A percentile compares a stretch with the other conserved stretches of the same genome.
Evolutionary conservation across 164 flowering plant genomes (phyloP).

Genomic region (Platanus orientalis): DNA sequence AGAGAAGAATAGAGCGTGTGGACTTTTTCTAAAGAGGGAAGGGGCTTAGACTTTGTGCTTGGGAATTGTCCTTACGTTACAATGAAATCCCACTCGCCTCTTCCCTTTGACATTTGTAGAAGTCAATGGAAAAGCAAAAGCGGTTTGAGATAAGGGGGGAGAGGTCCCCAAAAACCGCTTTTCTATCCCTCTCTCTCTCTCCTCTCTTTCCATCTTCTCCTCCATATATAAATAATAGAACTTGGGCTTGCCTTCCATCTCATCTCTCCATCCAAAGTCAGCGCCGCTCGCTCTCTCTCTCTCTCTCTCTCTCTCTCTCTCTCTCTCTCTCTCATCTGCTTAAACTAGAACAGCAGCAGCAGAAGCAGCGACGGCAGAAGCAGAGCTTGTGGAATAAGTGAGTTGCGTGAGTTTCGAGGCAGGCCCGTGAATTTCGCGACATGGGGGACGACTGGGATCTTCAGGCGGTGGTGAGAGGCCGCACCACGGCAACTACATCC

Average conservation of each 20-base stretch:
- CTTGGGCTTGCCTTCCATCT: conserved; percentile 7
- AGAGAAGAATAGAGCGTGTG: conserved; percentile 8
- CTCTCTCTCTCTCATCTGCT: conserved; percentile 11
- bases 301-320: conserved; percentile 8
- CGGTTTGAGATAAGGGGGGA: conserved; percentile 13
- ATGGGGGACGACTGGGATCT: conserved; percentile 97
- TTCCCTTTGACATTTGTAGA: conserved; percentile 41
- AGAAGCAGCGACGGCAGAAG: conserved; percentile 9
- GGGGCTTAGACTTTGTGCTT: too few relatives aligned
- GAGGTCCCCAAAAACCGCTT: conserved; percentile 17
- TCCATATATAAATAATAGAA: background rate
- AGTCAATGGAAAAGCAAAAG: conserved; percentile 37
- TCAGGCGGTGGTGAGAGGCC: conserved; percentile 88
- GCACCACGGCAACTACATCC: conserved; percentile 22
- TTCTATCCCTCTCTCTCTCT: conserved; percentile 16
- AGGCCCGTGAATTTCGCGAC: conserved; percentile 7
- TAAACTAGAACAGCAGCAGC: conserved; percentile 1
- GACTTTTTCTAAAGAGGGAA: conserved; percentile 13
- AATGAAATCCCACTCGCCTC: background rate
- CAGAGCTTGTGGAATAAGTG: background rate
- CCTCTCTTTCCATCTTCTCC: conserved; percentile 13
- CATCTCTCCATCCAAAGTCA: conserved; percentile 54
- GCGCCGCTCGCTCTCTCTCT: conserved; percentile 46
- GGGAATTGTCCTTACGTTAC: background rate
- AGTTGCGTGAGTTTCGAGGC: background rate